A percentile compares a stretch with the other conserved stretches of the same genome.
These are phyloP conservation scores for Spiromastix sp. DNA, from an alignment of 2,329 filamentous ascomycete species.

Conservation along the genomic window DNA sequence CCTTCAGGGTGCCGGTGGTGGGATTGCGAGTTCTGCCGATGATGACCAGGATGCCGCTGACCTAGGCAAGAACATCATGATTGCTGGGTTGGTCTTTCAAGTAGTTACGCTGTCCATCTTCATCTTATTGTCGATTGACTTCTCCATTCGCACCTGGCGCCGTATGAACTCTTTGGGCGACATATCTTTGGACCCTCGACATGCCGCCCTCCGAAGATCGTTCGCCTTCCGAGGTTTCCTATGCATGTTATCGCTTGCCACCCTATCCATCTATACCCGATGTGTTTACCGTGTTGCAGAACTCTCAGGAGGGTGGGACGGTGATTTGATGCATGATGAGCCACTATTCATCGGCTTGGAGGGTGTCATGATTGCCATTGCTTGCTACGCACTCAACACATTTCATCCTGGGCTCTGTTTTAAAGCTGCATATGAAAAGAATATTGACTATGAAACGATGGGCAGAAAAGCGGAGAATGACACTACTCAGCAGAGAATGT, in stretches of 20 bases:
- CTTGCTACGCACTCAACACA: constrained; percentile 34
- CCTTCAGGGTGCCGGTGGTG: constrained; percentile 53
- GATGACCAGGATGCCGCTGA: constrained; percentile 25
- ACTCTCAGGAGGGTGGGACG: constrained; percentile 38
- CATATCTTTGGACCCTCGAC: constrained; percentile 7
- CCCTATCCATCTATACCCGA: constrained; percentile 36
- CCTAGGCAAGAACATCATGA: constrained; percentile 51
- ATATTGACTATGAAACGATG: constrained; percentile 4
- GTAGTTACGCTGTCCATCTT: constrained; percentile 49
- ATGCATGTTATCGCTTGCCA: constrained; percentile 29
- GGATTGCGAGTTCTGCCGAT: constrained; percentile 37
- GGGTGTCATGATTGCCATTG: constrained; percentile 43
- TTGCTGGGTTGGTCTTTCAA: constrained; percentile 54
- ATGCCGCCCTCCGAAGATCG: constrained; percentile 19
- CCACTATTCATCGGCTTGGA: constrained; percentile 43
- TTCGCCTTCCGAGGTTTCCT: constrained; percentile 31
- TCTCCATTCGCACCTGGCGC: constrained; percentile 22
- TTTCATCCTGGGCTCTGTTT: constrained; percentile 35
- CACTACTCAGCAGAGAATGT: too few species aligned
- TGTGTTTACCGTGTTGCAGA: constrained; percentile 43
- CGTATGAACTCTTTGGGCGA: constrained; percentile 8
- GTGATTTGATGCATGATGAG: constrained; percentile 39
- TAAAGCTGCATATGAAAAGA: constrained; percentile 4
- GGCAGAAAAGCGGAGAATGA: too few species aligned
- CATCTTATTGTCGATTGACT: constrained; percentile 41